Evolutionary conservation across 2,329 filamentous ascomycete species (phyloP), one percentile per base, ranked within the genome.

Genomic region (Stenocarpella maydis): DNA sequence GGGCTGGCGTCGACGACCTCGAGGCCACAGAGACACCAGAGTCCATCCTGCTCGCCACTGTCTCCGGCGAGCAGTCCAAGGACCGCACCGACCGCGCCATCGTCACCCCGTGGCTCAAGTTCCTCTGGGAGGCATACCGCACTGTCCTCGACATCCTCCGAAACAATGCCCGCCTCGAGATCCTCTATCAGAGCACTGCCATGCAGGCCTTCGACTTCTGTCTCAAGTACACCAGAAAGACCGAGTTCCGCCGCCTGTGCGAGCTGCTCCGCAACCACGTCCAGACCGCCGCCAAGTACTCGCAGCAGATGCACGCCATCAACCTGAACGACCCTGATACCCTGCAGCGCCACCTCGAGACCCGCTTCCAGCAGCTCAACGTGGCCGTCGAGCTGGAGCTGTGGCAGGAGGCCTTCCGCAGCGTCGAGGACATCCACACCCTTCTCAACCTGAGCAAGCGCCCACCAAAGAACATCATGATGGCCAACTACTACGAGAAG

Each of bases 401-500:
- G 53, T 99, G 96, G 96, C 96, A 99, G 83, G 96, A 99, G 85
- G 96, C 96, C 73, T 99, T 99, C 92, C 93, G 96, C 81, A 98
- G 94, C 78, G 95, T 99, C 61, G 96, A 99, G 84, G 96, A 99
- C 80, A 98, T 98, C 75, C 96, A 99, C 85, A 98, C 95, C 64
- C 89, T 99, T 67, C 90, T 99, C 75, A 98, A 92, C 85, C 88
- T 98, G 75, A 98, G 95, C 91, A 98, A 98, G 89, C 93, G 96
- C 68, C 95, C 95, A 47, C 92, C 96, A 67, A 98, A 98, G 91
- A 98, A 98, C 80, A 87, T 98, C 79, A 98, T 99, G 96, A 99
- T 99, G 96, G 96, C 96, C 83, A 99, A 98, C 86, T 99, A 99
- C 88, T 99, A 98, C 83, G 96, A 99, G 87, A 98, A 98, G 85